phyloP scores from a whole-genome alignment of 805 yeast genomes.

The Nakazawaea peltata region DNA sequence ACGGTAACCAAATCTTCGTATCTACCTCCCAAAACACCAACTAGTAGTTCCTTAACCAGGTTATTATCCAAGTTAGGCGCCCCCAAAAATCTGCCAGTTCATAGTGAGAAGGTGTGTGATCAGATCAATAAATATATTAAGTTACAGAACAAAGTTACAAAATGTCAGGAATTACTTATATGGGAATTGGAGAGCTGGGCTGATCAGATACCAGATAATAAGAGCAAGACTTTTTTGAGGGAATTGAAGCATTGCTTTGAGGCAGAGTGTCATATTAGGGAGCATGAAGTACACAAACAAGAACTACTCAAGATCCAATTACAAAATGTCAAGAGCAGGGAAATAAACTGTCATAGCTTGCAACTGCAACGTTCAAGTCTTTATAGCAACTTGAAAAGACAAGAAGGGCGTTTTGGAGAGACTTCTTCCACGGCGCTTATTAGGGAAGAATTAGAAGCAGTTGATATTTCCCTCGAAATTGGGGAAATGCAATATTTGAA shows the following conservation, averaged over 20 bases:
- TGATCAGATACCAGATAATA: conserved; percentile 27
- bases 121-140: conserved; percentile 31
- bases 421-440: conserved; percentile 34
- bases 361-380: too few relatives aligned
- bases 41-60: too few relatives aligned
- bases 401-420: conserved; percentile 38
- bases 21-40: too few relatives aligned
- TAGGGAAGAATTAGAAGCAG: conserved; percentile 44
- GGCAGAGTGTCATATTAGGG: conserved; percentile 27
- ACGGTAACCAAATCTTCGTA: too few relatives aligned
- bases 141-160: conserved; percentile 28
- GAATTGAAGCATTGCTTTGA: conserved; percentile 32
- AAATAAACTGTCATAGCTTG: conserved; percentile 34
- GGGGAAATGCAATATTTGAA: conserved; percentile 43
- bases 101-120: too few relatives aligned
- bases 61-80: too few relatives aligned
- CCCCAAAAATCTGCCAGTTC: too few relatives aligned
- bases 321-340: conserved; percentile 40
- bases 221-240: conserved; percentile 28
- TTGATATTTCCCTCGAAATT: conserved; percentile 40
- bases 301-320: conserved; percentile 35
- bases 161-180: conserved; percentile 28
- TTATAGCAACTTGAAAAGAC: conserved; percentile 28
- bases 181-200: conserved; percentile 36
- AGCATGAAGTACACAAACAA: conserved; percentile 31